Evolutionary conservation across 306 rosid genomes (phyloP).

Genomic region (Cucumis cinereus): DNA sequence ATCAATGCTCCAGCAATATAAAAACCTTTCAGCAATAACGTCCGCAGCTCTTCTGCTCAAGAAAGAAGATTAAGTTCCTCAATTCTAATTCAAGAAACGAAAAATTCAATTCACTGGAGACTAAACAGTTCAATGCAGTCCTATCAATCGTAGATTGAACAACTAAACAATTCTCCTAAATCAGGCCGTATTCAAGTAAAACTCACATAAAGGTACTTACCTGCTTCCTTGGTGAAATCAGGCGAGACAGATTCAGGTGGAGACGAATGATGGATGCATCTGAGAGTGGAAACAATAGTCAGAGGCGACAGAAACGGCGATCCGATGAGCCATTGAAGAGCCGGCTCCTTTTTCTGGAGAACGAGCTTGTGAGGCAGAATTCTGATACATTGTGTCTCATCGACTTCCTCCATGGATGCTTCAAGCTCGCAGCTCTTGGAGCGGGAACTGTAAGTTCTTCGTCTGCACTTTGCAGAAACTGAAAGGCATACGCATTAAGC

Average conservation of each 20-base stretch:
- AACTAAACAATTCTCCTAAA: neutral
- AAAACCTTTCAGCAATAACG: conserved; percentile 54
- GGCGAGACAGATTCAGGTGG: conserved; percentile 28
- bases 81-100: neutral
- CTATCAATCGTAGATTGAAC: neutral
- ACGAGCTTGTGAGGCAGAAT: conserved; percentile 38
- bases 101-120: neutral
- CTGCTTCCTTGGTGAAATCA: conserved; percentile 53
- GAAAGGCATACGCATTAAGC: neutral
- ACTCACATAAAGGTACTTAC: conserved; percentile 11
- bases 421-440: neutral
- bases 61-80: neutral
- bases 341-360: conserved; percentile 25
- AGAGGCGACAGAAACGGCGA: conserved; percentile 74
- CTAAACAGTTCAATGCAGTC: neutral
- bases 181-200: neutral
- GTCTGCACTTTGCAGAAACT: neutral
- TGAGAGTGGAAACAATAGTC: conserved; percentile 57
- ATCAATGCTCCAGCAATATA: conserved; percentile 52
- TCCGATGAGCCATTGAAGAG: conserved; percentile 73
- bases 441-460: neutral
- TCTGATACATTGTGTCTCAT: conserved; percentile 23
- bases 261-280: conserved; percentile 32
- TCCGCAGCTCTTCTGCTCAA: conserved; percentile 53
- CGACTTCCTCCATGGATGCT: conserved; percentile 20